Evolutionary conservation across 1,284 basidiomycete genomes (phyloP).

Genomic region (Rhodotorula sp.): DNA sequence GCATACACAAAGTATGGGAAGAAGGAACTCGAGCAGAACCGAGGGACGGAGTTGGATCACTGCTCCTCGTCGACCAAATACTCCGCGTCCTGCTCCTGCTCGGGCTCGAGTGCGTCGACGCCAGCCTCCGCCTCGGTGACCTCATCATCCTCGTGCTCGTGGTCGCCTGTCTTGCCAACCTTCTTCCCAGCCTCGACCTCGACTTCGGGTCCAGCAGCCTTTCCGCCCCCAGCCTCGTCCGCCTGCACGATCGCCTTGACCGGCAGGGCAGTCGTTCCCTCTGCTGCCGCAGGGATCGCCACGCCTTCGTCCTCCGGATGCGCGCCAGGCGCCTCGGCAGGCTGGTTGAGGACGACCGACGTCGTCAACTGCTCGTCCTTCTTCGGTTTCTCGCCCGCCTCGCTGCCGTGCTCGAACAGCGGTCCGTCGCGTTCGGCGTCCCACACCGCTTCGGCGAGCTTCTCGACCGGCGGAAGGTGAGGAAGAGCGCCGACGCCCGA

Average conservation of each 20-base stretch:
- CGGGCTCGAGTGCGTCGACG: background rate
- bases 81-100: slow-evolving; percentile 1
- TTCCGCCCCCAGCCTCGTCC: slow-evolving; percentile 10
- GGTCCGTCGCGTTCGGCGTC: slow-evolving; percentile 9
- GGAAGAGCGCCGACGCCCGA: slow-evolving; percentile 7
- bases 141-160: background rate
- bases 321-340: slow-evolving; percentile 2
- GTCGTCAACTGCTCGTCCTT: background rate
- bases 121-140: background rate
- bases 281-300: slow-evolving; percentile 31
- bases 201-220: background rate
- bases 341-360: slow-evolving; percentile 13
- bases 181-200: background rate
- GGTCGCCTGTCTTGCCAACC: background rate
- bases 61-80: too few relatives aligned
- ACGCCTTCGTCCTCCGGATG: slow-evolving; percentile 12
- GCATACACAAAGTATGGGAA: too few relatives aligned
- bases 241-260: slow-evolving; percentile 17
- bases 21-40: too few relatives aligned
- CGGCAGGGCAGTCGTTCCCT: slow-evolving; percentile 22
- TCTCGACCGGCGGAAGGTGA: background rate
- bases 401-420: background rate
- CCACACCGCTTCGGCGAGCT: background rate
- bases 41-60: too few relatives aligned
- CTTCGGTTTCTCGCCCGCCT: background rate